Conservation (phyloP, 257 asterid genomes). For the Jacaranda mimosifolia region DNA sequence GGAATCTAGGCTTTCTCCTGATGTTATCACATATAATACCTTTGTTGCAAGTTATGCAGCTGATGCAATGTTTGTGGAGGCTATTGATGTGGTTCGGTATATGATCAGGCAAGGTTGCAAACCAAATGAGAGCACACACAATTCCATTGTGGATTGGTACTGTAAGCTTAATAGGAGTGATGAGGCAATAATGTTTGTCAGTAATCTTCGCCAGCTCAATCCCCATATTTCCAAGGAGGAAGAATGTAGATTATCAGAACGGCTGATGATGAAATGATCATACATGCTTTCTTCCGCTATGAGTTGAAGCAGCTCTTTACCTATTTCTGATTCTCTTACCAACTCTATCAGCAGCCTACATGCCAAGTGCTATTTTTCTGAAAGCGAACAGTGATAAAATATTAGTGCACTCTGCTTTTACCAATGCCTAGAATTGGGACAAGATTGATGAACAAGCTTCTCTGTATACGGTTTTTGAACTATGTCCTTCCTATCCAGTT, state of each 20-base stretch:
- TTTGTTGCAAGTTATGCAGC: constrained; percentile 79
- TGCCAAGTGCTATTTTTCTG: not conserved
- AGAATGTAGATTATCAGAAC: constrained; percentile 60
- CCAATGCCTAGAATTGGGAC: constrained; percentile 10
- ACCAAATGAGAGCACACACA: constrained; percentile 86
- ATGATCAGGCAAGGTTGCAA: constrained; percentile 88
- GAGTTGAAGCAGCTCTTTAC: not conserved
- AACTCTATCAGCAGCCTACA: not conserved
- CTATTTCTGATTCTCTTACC: not conserved
- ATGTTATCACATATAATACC: constrained; percentile 85
- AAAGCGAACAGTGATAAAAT: not conserved
- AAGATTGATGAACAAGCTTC: constrained; percentile 12
- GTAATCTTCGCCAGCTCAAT: constrained; percentile 65
- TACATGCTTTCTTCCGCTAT: not conserved
- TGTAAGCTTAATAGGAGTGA: constrained; percentile 71
- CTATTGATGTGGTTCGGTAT: constrained; percentile 75
- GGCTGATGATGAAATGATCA: constrained; percentile 59
- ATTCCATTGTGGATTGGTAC: constrained; percentile 79
- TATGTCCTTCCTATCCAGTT: not conserved
- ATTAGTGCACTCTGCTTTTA: not conserved
- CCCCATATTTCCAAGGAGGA: constrained; percentile 79
- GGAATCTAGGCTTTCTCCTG: constrained; percentile 68
- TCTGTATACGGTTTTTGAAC: not conserved
- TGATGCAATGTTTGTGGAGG: constrained; percentile 82
- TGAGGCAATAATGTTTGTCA: constrained; percentile 75